These are phyloP conservation scores for Ophiocytium majus DNA, from an alignment of 352 stramenopile genomes.

Conservation along the genomic window DNA sequence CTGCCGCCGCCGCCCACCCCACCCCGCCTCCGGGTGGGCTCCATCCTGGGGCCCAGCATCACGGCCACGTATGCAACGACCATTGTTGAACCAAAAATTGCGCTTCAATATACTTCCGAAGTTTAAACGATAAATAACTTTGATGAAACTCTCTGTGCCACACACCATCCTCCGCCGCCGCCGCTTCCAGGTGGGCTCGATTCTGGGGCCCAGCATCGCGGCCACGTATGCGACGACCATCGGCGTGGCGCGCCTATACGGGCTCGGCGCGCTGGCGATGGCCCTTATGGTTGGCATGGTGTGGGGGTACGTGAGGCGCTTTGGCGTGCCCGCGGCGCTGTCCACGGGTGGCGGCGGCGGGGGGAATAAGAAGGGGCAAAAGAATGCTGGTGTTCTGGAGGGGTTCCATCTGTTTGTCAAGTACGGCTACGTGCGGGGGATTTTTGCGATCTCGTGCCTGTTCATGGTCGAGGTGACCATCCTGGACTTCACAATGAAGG, in stretches of 20 bases:
- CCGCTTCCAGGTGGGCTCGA: slow-evolving; percentile 66
- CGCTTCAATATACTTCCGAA: too few relatives aligned
- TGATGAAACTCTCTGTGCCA: too few relatives aligned
- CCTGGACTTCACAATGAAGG: slow-evolving; percentile 78
- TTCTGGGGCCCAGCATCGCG: slow-evolving; percentile 71
- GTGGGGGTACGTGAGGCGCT: slow-evolving; percentile 70
- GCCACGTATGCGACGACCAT: slow-evolving; percentile 58
- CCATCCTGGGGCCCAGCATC: slow-evolving; percentile 71
- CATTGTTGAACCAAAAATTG: too few relatives aligned
- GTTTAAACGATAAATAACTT: too few relatives aligned
- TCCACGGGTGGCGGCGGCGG: not conserved
- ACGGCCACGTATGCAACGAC: slow-evolving; percentile 61
- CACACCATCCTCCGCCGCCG: not conserved
- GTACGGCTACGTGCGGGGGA: slow-evolving; percentile 78
- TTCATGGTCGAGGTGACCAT: slow-evolving; percentile 83
- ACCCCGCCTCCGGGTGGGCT: slow-evolving; percentile 63
- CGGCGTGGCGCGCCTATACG: slow-evolving; percentile 67
- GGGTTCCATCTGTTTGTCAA: slow-evolving; percentile 72
- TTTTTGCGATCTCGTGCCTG: slow-evolving; percentile 70
- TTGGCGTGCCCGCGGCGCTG: slow-evolving; percentile 60
- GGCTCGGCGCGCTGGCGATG: slow-evolving; percentile 67
- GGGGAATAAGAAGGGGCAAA: not conserved
- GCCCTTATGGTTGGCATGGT: slow-evolving; percentile 70
- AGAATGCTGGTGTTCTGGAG: slow-evolving; percentile 70
- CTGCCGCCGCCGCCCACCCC: too few relatives aligned